Percentiles rank a stretch among this genome's conserved stretches.
Conservation (phyloP, 2,329 filamentous ascomycete species). For the Alternaria triticimaculans region DNA sequence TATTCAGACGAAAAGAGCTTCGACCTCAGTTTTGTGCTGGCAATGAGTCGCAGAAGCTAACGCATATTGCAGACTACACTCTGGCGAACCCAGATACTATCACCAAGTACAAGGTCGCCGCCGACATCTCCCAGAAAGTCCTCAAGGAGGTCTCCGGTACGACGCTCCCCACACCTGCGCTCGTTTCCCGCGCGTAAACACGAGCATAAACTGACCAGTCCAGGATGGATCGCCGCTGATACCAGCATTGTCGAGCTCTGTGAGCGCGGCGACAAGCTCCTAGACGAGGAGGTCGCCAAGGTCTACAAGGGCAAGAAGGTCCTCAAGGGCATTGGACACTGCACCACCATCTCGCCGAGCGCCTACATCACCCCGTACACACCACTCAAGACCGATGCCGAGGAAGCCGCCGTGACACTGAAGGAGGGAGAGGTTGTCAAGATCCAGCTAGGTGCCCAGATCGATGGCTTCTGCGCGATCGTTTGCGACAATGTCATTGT, state of each 20-base stretch:
- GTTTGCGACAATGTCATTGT: conserved; percentile 92
- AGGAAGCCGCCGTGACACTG: conserved; percentile 80
- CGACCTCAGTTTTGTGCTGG: conserved; percentile 16
- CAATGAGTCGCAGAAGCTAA: conserved; percentile 37
- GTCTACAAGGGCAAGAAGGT: conserved; percentile 99
- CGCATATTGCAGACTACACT: conserved; percentile 71
- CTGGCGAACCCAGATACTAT: conserved; percentile 92
- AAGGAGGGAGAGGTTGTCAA: conserved; percentile 90
- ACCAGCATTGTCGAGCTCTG: conserved; percentile 94
- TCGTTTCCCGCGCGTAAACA: conserved; percentile 3
- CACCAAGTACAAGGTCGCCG: conserved; percentile 99
- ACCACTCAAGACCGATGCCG: conserved; percentile 82
- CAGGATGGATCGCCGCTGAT: conserved; percentile 76
- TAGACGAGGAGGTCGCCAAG: conserved; percentile 92
- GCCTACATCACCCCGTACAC: conserved; percentile 97
- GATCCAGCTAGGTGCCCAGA: conserved; percentile 98
- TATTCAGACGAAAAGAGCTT: conserved; percentile 10
- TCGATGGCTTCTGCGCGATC: conserved; percentile 95
- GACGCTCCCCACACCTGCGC: conserved; percentile 6
- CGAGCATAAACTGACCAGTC: conserved; percentile 32
- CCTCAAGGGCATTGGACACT: conserved; percentile 90
- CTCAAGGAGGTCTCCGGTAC: conserved; percentile 78
- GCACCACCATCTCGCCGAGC: conserved; percentile 92
- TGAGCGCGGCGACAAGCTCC: conserved; percentile 91
- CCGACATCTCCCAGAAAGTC: conserved; percentile 93